Evolutionary conservation across 352 stramenopile species (phyloP), one percentile per base, ranked within the genome.

Genomic region (Globisporangium camurandrum): DNA sequence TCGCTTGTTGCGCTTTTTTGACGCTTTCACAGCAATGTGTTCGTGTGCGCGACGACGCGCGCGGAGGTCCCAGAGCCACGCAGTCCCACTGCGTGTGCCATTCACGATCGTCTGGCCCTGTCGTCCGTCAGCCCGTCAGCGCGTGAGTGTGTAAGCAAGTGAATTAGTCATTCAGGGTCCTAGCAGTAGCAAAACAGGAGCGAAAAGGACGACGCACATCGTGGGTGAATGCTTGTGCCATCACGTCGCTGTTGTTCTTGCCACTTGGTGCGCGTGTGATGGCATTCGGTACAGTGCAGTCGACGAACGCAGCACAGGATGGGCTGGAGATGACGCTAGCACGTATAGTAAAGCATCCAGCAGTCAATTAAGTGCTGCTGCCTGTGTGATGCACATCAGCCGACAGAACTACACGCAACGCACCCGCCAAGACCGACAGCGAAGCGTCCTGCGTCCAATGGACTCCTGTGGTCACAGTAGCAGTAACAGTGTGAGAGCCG

Each of bases 41-140:
- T 67, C 60, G 7, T 61, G 47, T 1, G 48, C 48, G 1, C 60
- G 60, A 8, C 56, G 36, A 20, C 27, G 43, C 4, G 56, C 37
- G 30, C 71, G 71, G 19, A 75, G 43, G 36, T 84, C 71, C 71
- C 71, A 84, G 7, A 74, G 59, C 71, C 71, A 84, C 17, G 62
- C 62, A 1, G 52, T 61, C 2, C 71, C 71, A 23, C 54, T 69
- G 19, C 69, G 71, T 12, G 69, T 74, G 22, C 71, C 71, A 51
- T 84, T 84, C 19, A 78, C 2, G 30, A 84, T 51, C n/a, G 69
- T 57, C 16, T 68, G 52, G 7, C 65, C 63, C 67, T 77, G 30
- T 34, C 8, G 14, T 34, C 30, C 30, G 3, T 34, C 14, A n/a
- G n/a, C n/a, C n/a, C n/a, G n/a, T n/a, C n/a, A n/a, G n/a, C n/a